Percentiles rank a stretch among this genome's conserved stretches.
phyloP scores from a whole-genome alignment of 768 basidiomycete genomes.

The Leccinum boreale region DNA sequence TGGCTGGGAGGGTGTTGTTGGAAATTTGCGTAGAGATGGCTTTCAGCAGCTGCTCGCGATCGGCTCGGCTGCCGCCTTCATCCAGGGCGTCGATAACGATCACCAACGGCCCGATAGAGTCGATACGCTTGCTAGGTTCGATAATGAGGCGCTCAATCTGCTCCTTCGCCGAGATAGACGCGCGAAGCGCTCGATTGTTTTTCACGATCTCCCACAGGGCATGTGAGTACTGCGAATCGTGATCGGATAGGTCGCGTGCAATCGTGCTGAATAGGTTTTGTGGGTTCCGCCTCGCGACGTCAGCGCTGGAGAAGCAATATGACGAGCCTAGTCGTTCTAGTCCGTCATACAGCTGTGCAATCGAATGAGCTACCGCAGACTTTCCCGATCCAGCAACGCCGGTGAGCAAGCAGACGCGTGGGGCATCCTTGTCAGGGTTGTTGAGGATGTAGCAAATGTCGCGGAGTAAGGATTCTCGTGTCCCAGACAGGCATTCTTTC shows the following conservation, averaged over 20 bases:
- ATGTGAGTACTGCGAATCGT: background rate
- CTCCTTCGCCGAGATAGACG: too few relatives aligned
- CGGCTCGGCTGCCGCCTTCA: too few relatives aligned
- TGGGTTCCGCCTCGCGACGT: background rate
- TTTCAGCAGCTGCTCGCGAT: too few relatives aligned
- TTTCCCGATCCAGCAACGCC: background rate
- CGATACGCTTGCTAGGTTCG: too few relatives aligned
- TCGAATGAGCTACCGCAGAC: background rate
- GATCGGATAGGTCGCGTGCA: background rate
- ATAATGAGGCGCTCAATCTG: too few relatives aligned
- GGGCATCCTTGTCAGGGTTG: background rate
- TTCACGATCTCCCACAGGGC: too few relatives aligned
- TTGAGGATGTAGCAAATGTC: background rate
- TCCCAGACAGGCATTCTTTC: background rate
- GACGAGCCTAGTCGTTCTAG: background rate
- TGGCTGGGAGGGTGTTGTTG: too few relatives aligned
- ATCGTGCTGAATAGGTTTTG: background rate
- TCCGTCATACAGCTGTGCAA: background rate
- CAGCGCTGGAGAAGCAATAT: background rate
- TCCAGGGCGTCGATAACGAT: too few relatives aligned
- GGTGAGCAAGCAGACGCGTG: background rate
- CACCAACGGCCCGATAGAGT: too few relatives aligned
- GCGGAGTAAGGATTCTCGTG: background rate
- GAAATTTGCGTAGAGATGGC: too few relatives aligned
- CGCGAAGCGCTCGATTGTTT: too few relatives aligned